These are phyloP conservation scores for Brassica rapa DNA, from an alignment of 345 rosid genomes.

Conservation along the genomic window DNA sequence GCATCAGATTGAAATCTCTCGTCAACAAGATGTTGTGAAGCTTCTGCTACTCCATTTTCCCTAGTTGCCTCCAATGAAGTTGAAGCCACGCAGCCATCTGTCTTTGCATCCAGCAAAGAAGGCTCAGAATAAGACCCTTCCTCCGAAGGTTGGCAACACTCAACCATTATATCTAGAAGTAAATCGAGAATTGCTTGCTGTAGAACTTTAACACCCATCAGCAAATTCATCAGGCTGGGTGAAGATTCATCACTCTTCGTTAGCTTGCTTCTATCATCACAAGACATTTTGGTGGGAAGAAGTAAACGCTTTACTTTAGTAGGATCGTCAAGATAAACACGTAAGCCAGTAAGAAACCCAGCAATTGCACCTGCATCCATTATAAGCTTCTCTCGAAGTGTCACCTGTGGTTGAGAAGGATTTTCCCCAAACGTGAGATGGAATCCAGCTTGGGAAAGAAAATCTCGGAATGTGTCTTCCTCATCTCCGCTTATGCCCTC, in stretches of 20 bases:
- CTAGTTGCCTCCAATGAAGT: background rate
- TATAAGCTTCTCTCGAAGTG: constrained; percentile 70
- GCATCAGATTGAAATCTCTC: background rate
- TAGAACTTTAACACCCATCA: constrained; percentile 98
- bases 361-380: constrained; percentile 99
- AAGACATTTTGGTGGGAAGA: constrained; percentile 90
- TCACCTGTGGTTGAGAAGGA: constrained; percentile 79
- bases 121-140: constrained; percentile 49
- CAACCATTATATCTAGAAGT: constrained; percentile 94
- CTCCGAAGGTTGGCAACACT: constrained; percentile 96
- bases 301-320: constrained; percentile 96
- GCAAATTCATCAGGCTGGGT: constrained; percentile 97
- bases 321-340: constrained; percentile 96
- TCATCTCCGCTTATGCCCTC: constrained; percentile 96
- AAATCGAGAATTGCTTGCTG: constrained; percentile 99
- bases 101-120: constrained; percentile 31
- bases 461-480: constrained; percentile 92
- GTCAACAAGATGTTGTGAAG: constrained; percentile 13
- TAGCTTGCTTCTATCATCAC: constrained; percentile 75
- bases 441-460: constrained; percentile 96
- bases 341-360: constrained; percentile 92
- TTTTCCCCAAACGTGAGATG: constrained; percentile 94
- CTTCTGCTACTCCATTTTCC: background rate
- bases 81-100: constrained; percentile 27
- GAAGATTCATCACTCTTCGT: constrained; percentile 75